Evolutionary conservation across 1,139 yeast genomes (phyloP).

Genomic region (Sugiyamaella sp.): DNA sequence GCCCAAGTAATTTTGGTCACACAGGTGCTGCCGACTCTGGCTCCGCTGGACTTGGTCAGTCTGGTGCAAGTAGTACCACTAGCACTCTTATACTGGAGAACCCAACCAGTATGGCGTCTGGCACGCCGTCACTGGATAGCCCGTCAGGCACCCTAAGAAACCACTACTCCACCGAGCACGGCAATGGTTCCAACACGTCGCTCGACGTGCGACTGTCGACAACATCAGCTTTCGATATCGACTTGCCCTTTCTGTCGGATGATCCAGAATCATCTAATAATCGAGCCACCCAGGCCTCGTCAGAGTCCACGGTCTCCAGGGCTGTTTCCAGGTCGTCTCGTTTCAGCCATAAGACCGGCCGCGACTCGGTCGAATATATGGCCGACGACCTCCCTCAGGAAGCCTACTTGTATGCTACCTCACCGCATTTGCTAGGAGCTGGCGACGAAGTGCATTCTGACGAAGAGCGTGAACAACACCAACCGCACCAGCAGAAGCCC

Average conservation of each 20-base stretch:
- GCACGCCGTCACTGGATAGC: not conserved
- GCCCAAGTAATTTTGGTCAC: not conserved
- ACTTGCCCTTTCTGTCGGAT: conserved; percentile 1
- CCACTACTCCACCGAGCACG: not conserved
- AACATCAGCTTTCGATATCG: conserved; percentile 30
- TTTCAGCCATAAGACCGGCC: conserved; percentile 7
- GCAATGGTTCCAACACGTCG: not conserved
- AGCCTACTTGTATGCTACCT: conserved; percentile 30
- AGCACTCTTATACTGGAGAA: not conserved
- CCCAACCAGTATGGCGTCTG: not conserved
- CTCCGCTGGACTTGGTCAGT: too few species aligned
- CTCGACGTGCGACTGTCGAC: conserved; percentile 23
- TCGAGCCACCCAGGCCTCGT: not conserved
- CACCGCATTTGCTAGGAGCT: conserved; percentile 16
- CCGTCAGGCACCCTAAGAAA: too few species aligned
- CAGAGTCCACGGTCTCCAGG: conserved; percentile 4
- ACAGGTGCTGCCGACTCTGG: too few species aligned
- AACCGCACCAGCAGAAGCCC: not conserved
- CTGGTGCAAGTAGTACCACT: not conserved
- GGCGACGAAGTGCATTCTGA: conserved; percentile 20
- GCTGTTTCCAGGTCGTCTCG: conserved; percentile 18
- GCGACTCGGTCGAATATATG: conserved; percentile 30
- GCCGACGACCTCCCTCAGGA: conserved; percentile 33
- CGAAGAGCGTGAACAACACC: not conserved
- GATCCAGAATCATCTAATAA: not conserved